Evolutionary conservation across 495 filamentous ascomycete species (phyloP).

Genomic region (Pyrenula massariospora): DNA sequence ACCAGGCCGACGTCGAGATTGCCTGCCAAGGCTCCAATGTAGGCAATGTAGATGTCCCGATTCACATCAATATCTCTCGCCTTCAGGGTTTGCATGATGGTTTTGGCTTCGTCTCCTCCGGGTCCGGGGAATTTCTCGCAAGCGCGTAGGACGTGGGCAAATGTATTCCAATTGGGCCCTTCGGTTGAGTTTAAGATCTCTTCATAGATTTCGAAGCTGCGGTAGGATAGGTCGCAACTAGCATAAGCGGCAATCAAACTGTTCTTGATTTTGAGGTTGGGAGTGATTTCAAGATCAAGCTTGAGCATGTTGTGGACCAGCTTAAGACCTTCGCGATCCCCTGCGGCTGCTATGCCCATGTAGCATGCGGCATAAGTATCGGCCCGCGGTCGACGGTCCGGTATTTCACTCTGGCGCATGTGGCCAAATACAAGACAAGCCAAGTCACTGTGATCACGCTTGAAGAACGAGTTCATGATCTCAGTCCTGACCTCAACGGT

Average conservation of each 20-base stretch:
- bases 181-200: conserved; percentile 66
- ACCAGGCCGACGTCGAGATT: conserved; percentile 38
- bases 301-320: conserved; percentile 86
- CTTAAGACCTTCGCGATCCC: conserved; percentile 52
- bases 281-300: conserved; percentile 67
- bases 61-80: conserved; percentile 68
- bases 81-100: conserved; percentile 64
- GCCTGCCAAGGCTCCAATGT: conserved; percentile 61
- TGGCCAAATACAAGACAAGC: conserved; percentile 77
- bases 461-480: conserved; percentile 78
- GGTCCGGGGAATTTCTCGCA: conserved; percentile 50
- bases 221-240: conserved; percentile 46
- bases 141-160: conserved; percentile 65
- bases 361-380: conserved; percentile 71
- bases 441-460: conserved; percentile 64
- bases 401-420: conserved; percentile 59
- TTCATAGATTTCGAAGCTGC: conserved; percentile 60
- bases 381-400: conserved; percentile 44
- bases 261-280: conserved; percentile 66
- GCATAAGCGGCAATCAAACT: conserved; percentile 78
- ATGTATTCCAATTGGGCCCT: conserved; percentile 67
- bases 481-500: conserved; percentile 44
- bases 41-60: conserved; percentile 55
- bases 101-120: conserved; percentile 51
- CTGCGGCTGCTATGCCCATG: conserved; percentile 55